Percentiles rank a stretch among this genome's conserved stretches.
Evolutionary conservation across 1,284 basidiomycete genomes (phyloP).

Genomic region (Amylostereum areolatum): DNA sequence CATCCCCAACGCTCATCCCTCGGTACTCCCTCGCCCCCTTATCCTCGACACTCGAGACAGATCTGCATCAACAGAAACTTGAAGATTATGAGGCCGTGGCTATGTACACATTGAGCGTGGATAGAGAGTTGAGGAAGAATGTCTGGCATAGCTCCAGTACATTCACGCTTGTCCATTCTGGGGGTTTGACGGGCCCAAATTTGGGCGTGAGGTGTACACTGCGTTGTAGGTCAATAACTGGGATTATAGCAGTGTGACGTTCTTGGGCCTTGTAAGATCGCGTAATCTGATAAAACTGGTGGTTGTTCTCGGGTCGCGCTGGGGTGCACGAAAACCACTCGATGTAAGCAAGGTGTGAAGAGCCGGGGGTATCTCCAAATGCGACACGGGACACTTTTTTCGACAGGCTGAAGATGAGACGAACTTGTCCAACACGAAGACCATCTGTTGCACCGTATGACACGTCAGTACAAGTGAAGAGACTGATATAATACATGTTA

Average conservation of each 20-base stretch:
- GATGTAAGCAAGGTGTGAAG: not conserved
- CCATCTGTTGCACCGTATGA: not conserved
- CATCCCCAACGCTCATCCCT: no score
- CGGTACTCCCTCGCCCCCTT: no score
- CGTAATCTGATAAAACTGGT: not conserved
- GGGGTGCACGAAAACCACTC: not conserved
- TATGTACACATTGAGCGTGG: constrained; percentile 6
- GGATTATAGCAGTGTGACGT: not conserved
- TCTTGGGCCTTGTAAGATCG: not conserved
- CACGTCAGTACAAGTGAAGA: not conserved
- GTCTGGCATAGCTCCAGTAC: not conserved
- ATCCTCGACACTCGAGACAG: no score
- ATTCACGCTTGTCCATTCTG: not conserved
- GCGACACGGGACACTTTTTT: not conserved
- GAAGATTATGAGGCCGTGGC: no score
- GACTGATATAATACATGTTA: not conserved
- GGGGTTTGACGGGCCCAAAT: not conserved
- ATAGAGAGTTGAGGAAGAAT: not conserved
- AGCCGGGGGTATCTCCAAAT: not conserved
- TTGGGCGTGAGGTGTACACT: not conserved
- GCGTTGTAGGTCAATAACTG: not conserved
- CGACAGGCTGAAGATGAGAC: not conserved
- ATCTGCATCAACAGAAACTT: no score
- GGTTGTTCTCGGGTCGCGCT: not conserved
- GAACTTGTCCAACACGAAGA: not conserved